A percentile compares a stretch with the other conserved stretches of the same genome.
Evolutionary conservation across 306 rosid species (phyloP).

Genomic region (Vicia sativa): DNA sequence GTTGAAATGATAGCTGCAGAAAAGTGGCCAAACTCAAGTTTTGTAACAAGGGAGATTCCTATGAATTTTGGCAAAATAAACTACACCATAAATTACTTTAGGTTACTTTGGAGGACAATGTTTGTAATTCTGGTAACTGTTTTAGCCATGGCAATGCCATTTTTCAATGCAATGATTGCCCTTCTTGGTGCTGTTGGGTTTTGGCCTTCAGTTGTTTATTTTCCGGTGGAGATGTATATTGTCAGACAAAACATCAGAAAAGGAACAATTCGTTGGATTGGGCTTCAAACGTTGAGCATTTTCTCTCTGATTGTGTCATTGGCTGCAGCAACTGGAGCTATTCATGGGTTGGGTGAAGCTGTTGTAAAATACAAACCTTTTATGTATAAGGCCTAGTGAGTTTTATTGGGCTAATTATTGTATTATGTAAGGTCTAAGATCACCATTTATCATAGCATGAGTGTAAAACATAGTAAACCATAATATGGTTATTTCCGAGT

Average conservation of each 20-base stretch:
- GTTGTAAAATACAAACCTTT: constrained; percentile 51
- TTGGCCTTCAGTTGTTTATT: constrained; percentile 63
- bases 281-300: constrained; percentile 48
- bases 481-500: background rate
- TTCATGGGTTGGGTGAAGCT: constrained; percentile 48
- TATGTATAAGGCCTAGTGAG: constrained; percentile 39
- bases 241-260: constrained; percentile 45
- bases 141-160: constrained; percentile 57
- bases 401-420: background rate
- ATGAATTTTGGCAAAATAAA: constrained; percentile 37
- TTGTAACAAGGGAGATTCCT: constrained; percentile 39
- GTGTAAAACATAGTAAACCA: background rate
- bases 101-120: constrained; percentile 59
- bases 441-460: background rate
- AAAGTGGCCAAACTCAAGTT: constrained; percentile 54
- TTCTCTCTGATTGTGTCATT: constrained; percentile 50
- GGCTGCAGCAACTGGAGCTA: constrained; percentile 53
- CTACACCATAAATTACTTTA: constrained; percentile 45
- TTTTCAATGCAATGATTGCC: constrained; percentile 60
- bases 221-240: constrained; percentile 68
- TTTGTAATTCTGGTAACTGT: constrained; percentile 44
- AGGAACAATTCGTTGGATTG: constrained; percentile 47
- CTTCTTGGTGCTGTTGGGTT: constrained; percentile 60
- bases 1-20: constrained; percentile 47
- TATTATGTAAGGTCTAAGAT: background rate